A percentile compares a stretch with the other conserved stretches of the same genome.
phyloP scores from a whole-genome alignment of 805 yeast species.

The Priceomyces medius region DNA sequence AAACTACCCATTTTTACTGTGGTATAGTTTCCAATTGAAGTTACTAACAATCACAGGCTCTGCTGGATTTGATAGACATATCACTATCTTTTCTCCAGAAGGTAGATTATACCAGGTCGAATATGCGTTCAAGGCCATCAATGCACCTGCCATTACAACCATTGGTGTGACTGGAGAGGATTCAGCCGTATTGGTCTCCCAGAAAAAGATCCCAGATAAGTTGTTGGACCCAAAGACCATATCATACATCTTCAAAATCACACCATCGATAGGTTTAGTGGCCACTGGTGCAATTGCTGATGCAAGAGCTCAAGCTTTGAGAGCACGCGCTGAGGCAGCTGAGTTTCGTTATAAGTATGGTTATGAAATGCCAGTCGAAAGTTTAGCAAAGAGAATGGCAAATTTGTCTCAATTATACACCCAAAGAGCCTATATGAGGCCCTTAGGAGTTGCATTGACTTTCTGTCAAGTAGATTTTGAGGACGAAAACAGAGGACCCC shows the following conservation, averaged over 20 bases:
- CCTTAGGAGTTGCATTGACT: conserved; percentile 90
- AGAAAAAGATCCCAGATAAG: conserved; percentile 95
- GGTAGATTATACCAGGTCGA: conserved; percentile 97
- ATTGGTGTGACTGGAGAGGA: conserved; percentile 85
- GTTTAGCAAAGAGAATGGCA: conserved; percentile 91
- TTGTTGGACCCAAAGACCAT: conserved; percentile 85
- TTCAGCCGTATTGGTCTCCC: conserved; percentile 84
- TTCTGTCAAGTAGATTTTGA: conserved; percentile 64
- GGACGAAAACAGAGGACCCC: conserved; percentile 89
- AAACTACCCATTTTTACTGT: no score
- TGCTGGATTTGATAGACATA: conserved; percentile 99
- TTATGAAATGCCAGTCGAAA: conserved; percentile 94
- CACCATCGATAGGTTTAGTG: conserved; percentile 81
- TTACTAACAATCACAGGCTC: conserved; percentile 54
- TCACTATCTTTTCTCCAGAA: conserved; percentile 97
- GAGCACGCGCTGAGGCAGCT: conserved; percentile 95
- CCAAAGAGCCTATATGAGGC: conserved; percentile 98
- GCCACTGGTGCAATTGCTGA: conserved; percentile 97
- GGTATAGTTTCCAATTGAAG: no score
- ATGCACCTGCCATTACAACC: conserved; percentile 86
- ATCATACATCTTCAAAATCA: conserved; percentile 78
- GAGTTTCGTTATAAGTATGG: conserved; percentile 94
- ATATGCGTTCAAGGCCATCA: conserved; percentile 96
- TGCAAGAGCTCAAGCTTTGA: conserved; percentile 82
- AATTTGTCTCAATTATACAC: conserved; percentile 93